Evolutionary conservation across 2,329 filamentous ascomycete genomes (phyloP).

Genomic region (Claviceps paspali): DNA sequence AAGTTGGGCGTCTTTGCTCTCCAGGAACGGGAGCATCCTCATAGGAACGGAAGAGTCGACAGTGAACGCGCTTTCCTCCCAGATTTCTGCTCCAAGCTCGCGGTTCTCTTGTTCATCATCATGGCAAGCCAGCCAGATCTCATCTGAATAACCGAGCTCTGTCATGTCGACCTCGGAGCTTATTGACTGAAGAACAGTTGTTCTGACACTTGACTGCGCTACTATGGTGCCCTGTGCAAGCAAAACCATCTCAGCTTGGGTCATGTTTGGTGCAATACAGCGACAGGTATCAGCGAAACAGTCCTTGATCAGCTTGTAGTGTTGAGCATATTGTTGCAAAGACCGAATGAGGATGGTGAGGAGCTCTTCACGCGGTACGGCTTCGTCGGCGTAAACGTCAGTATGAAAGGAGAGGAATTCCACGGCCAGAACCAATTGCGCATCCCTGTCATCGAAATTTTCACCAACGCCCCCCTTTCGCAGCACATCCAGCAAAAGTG

Average conservation of each 20-base stretch:
- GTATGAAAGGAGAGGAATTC: constrained; percentile 87
- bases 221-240: constrained; percentile 71
- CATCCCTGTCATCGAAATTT: constrained; percentile 64
- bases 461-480: constrained; percentile 63
- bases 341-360: constrained; percentile 57
- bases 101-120: constrained; percentile 81
- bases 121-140: constrained; percentile 87
- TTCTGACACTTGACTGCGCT: constrained; percentile 63
- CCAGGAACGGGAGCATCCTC: constrained; percentile 62
- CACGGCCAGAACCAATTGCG: constrained; percentile 75
- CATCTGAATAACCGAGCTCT: constrained; percentile 70
- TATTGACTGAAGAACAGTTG: constrained; percentile 75
- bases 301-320: constrained; percentile 91
- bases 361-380: constrained; percentile 62
- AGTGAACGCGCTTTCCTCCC: constrained; percentile 81
- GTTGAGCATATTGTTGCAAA: constrained; percentile 80
- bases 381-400: constrained; percentile 56
- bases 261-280: constrained; percentile 72
- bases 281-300: constrained; percentile 76
- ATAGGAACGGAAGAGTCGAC: constrained; percentile 49
- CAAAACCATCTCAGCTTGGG: constrained; percentile 51
- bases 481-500: constrained; percentile 66
- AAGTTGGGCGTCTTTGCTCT: constrained; percentile 66
- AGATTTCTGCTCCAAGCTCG: constrained; percentile 72
- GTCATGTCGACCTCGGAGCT: constrained; percentile 85